phyloP scores from a whole-genome alignment of 306 rosid genomes.

The Vachellia collinsii region DNA sequence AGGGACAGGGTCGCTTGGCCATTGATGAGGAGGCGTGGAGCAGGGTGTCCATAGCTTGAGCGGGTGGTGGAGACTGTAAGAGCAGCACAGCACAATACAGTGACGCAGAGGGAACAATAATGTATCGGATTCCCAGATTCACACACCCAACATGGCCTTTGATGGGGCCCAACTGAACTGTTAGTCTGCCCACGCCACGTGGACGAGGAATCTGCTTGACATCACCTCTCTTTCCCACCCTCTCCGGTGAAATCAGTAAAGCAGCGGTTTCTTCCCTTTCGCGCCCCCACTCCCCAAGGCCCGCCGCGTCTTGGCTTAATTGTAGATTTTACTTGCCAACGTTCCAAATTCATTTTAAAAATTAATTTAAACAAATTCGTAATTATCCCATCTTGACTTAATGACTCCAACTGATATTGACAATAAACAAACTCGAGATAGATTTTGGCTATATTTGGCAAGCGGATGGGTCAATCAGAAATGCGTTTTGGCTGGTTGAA shows the following conservation, averaged over 20 bases:
- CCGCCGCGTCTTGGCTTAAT: not conserved
- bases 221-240: not conserved
- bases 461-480: too few relatives aligned
- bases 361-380: too few relatives aligned
- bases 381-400: not conserved
- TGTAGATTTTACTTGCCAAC: too few relatives aligned
- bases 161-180: conserved; percentile 39
- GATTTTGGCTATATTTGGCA: not conserved
- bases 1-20: conserved; percentile 86
- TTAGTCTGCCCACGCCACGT: conserved; percentile 8
- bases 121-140: conserved; percentile 8
- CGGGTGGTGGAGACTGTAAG: conserved; percentile 46
- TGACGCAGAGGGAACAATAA: not conserved
- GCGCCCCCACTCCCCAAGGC: too few relatives aligned
- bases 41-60: conserved; percentile 55
- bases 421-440: not conserved
- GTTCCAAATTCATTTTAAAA: too few relatives aligned
- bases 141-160: conserved; percentile 5
- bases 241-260: not conserved
- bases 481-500: too few relatives aligned
- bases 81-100: not conserved
- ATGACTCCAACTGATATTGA: not conserved
- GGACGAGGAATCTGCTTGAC: not conserved
- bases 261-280: not conserved
- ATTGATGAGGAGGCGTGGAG: conserved; percentile 58